These are phyloP conservation scores for Silene coronaria DNA, from an alignment of 179 eudicot genomes.

Conservation along the genomic window DNA sequence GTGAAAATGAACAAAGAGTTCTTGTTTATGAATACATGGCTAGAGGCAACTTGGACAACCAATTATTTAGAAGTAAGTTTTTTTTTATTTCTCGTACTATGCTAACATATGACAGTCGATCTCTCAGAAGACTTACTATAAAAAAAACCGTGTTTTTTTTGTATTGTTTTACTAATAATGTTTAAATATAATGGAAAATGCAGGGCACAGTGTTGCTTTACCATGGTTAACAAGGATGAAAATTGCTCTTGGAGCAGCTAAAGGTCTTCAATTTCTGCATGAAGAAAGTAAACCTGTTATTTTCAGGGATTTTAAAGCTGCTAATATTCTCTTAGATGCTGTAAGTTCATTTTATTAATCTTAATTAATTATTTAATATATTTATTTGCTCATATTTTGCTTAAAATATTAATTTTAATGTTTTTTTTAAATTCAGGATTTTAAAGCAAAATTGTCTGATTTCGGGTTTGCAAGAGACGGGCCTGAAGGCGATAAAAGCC, in stretches of 20 bases:
- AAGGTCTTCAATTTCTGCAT: constrained; percentile 41
- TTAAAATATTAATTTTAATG: neutral
- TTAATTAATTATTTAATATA: no score
- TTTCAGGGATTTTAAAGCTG: constrained; percentile 42
- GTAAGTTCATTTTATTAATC: constrained; percentile 8
- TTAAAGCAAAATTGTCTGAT: constrained; percentile 77
- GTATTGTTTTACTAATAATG: neutral
- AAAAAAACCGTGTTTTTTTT: no score
- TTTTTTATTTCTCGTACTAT: no score
- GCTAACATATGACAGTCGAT: no score
- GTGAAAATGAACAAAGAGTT: constrained; percentile 43
- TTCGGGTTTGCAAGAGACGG: constrained; percentile 95
- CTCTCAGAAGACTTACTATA: no score
- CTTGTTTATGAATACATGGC: constrained; percentile 44
- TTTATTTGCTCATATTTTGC: neutral
- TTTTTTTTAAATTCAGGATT: constrained; percentile 38
- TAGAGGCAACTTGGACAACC: constrained; percentile 40
- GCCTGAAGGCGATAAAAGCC: constrained; percentile 77
- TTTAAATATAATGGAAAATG: constrained; percentile 1
- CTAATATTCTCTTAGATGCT: constrained; percentile 33
- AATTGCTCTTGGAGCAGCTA: constrained; percentile 42
- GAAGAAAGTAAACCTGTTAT: constrained; percentile 37
- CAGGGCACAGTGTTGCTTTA: constrained; percentile 37
- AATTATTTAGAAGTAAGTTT: constrained; percentile 38
- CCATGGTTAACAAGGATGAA: constrained; percentile 47